These are phyloP conservation scores for Lycium ferocissimum DNA, from an alignment of 257 asterid genomes.

Conservation along the genomic window DNA sequence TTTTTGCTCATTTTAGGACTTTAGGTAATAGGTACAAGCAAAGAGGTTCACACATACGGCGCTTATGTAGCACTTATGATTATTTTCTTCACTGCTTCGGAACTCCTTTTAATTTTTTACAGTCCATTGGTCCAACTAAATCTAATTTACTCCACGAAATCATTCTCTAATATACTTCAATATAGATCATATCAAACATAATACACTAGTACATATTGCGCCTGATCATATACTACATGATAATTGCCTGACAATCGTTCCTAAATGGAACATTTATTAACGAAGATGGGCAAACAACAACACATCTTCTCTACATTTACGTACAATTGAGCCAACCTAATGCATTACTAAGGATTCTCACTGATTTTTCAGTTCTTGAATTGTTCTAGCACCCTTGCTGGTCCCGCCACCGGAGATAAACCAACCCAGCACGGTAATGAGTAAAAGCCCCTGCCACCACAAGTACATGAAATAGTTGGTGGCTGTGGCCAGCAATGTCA, in stretches of 20 bases:
- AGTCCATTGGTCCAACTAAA: background rate
- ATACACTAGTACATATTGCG: background rate
- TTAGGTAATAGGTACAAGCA: background rate
- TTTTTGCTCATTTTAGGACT: background rate
- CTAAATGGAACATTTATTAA: background rate
- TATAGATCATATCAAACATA: background rate
- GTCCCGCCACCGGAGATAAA: constrained; percentile 92
- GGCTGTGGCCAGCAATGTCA: constrained; percentile 93
- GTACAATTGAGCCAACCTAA: background rate
- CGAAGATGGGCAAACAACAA: background rate
- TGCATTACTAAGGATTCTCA: background rate
- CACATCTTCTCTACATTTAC: constrained; percentile 19
- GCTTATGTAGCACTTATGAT: too few species aligned
- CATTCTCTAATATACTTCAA: background rate
- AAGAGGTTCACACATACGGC: background rate
- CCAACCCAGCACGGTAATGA: constrained; percentile 91
- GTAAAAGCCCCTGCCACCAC: constrained; percentile 96
- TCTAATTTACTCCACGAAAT: background rate
- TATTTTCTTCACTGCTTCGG: background rate
- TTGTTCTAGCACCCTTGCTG: constrained; percentile 71
- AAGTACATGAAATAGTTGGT: constrained; percentile 87
- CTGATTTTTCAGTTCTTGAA: background rate
- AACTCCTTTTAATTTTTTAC: background rate
- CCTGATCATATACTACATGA: background rate
- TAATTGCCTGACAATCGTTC: background rate